Conservation (phyloP, 139 green algal species). For the Prasinococcaceae sp. region DNA sequence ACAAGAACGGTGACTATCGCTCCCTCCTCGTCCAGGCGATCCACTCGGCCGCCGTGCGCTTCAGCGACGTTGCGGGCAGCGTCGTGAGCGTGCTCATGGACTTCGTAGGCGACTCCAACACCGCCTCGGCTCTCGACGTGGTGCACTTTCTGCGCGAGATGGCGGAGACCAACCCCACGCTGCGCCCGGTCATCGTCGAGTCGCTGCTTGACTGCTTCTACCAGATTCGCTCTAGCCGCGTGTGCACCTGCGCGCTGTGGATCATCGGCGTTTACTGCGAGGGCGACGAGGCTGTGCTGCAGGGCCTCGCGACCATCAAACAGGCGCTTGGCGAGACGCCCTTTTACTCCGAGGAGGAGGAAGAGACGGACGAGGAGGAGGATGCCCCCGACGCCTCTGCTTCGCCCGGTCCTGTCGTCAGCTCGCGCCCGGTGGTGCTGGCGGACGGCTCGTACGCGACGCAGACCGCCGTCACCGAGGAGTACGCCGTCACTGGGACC, state of each 20-base stretch:
- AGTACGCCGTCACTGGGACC: no score
- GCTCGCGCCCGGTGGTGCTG: slow-evolving; percentile 74
- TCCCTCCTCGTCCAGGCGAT: slow-evolving; percentile 86
- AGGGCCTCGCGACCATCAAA: slow-evolving; percentile 61
- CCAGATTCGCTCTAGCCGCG: slow-evolving; percentile 60
- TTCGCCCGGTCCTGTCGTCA: slow-evolving; percentile 9
- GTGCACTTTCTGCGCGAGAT: slow-evolving; percentile 89
- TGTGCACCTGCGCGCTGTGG: slow-evolving; percentile 79
- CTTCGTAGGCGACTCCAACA: slow-evolving; percentile 83
- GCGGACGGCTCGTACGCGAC: slow-evolving; percentile 94
- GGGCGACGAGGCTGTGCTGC: slow-evolving; percentile 44
- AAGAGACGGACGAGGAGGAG: slow-evolving; percentile 22
- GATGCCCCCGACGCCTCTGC: slow-evolving; percentile 12
- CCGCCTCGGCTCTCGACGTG: slow-evolving; percentile 69
- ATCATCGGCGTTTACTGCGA: slow-evolving; percentile 83
- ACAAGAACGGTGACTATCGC: slow-evolving; percentile 78
- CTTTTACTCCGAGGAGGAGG: slow-evolving; percentile 26
- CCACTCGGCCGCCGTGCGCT: slow-evolving; percentile 84
- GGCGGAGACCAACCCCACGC: slow-evolving; percentile 75
- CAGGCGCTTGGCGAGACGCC: slow-evolving; percentile 45
- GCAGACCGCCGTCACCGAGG: slow-evolving; percentile 38
- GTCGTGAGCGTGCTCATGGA: slow-evolving; percentile 96
- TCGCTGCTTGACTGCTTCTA: slow-evolving; percentile 75
- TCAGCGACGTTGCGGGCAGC: slow-evolving; percentile 74
- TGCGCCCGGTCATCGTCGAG: slow-evolving; percentile 68